Conservation (phyloP, 75 land plant species). For the Pinus tabuliformis region DNA sequence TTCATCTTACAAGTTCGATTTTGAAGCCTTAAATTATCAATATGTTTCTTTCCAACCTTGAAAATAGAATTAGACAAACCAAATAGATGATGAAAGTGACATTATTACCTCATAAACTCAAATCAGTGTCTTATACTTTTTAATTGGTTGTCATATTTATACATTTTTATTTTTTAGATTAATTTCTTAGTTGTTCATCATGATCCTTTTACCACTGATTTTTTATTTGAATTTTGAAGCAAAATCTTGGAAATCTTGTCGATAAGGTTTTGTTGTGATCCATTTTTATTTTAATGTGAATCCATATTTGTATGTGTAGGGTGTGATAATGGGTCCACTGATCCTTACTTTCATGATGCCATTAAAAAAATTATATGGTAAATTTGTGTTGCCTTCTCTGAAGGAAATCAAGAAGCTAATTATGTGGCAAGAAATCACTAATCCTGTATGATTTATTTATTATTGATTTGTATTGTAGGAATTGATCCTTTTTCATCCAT, state of each 20-base stretch:
- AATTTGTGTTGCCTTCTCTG: constrained; percentile 65
- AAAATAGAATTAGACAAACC: background rate
- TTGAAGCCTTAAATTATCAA: background rate
- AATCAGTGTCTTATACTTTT: background rate
- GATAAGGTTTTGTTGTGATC: background rate
- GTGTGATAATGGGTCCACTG: constrained; percentile 97
- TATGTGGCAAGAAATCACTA: too few species aligned
- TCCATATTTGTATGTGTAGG: constrained; percentile 35
- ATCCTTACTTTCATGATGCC: constrained; percentile 86
- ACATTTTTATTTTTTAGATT: background rate
- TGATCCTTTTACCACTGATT: background rate
- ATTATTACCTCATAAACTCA: background rate
- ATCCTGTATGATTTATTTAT: too few species aligned
- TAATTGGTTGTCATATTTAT: background rate
- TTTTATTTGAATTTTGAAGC: background rate
- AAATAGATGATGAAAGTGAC: background rate
- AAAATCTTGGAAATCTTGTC: background rate
- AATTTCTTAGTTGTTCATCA: background rate
- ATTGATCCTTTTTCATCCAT: too few species aligned
- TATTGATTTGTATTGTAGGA: too few species aligned
- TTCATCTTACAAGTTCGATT: background rate
- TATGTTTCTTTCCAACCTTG: background rate
- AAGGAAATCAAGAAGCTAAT: constrained; percentile 19
- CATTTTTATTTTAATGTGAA: background rate
- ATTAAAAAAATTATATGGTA: constrained; percentile 79